Base-by-base conservation (phyloP, 305 asterid genomes). In the Fraxinus angustifolia region DNA sequence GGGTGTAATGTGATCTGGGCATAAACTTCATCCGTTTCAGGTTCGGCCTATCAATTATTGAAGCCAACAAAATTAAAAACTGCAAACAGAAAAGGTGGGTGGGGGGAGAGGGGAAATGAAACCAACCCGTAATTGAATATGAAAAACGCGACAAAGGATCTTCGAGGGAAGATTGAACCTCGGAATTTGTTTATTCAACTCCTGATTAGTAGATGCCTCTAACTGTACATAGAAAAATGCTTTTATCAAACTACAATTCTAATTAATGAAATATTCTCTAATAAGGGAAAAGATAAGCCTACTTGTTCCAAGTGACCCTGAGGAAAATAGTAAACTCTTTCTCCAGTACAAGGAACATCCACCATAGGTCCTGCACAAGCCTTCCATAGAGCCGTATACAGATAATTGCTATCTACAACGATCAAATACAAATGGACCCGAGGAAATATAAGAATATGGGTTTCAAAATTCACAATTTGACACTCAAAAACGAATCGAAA, bases 271-370 rank as follows among this genome's bases (percentile, higher is more conserved):
- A 83, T 62, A 4, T 16, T 67, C 19, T 33, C 10, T 8, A 62
- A 7, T 19, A 4, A 17, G 71, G 19, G 12, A 3, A 50, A n/a
- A 26, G 53, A 58, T 67, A 74, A 31, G 33, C 76, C 21, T 90
- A 92, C 98, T 84, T 93, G 98, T 83, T 93, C 97, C 88, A 93
- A 87, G 83, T 92, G 98, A 80, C 98, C 98, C 80, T 93, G 98
- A 80, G 97, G 96, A 78, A 93, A 93, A 87, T 93, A 93, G 87
- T 87, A 93, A 83, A 89, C 95, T 82, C 92, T 83, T 67, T 93
- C 94, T 70, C 86, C 87, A 53, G 42, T 30, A 70, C 88, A 80
- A 80, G 94, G 97, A 84, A 94, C 84, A 85, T 92, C 92, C 74
- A 92, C 96, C 84, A 91, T 84, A 78, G 96, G 94, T 23, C 98